Conservation (phyloP, 78 protist species). For the slime mould (Dictyostelium discoideum) region DNA sequence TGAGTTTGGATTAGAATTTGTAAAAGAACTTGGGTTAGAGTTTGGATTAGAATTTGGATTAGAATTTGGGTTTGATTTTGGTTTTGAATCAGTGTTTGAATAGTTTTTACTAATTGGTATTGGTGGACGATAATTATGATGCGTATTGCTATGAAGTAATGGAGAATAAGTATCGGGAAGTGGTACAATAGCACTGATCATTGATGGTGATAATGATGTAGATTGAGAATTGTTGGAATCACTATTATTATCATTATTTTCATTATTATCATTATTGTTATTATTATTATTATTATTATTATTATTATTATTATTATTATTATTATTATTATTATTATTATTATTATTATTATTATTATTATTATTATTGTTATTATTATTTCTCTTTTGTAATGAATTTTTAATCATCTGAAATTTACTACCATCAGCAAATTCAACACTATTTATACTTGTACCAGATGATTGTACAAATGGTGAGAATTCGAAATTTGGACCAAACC, state of each 20-base stretch:
- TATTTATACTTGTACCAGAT: not conserved
- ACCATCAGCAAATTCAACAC: not conserved
- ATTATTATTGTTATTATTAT: not conserved
- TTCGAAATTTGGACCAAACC: not conserved
- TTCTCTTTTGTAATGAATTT: not conserved
- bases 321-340: not conserved
- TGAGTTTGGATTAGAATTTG: not conserved
- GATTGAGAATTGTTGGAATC: not conserved
- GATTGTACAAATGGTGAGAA: not conserved
- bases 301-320: not conserved
- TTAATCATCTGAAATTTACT: not conserved
- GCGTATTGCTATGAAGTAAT: not conserved
- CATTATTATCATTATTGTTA: not conserved
- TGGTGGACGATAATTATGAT: not conserved
- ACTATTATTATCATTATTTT: not conserved
- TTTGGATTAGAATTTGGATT: not conserved
- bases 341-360: not conserved
- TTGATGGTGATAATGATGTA: not conserved
- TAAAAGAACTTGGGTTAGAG: not conserved
- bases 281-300: not conserved
- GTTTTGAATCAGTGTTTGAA: not conserved
- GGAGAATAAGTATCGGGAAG: not conserved
- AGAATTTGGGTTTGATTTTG: not conserved
- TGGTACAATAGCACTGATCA: not conserved
- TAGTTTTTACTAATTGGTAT: not conserved